These are phyloP conservation scores for Pleurostoma richardsiae DNA, from an alignment of 2,329 filamentous ascomycete species.

Conservation along the genomic window DNA sequence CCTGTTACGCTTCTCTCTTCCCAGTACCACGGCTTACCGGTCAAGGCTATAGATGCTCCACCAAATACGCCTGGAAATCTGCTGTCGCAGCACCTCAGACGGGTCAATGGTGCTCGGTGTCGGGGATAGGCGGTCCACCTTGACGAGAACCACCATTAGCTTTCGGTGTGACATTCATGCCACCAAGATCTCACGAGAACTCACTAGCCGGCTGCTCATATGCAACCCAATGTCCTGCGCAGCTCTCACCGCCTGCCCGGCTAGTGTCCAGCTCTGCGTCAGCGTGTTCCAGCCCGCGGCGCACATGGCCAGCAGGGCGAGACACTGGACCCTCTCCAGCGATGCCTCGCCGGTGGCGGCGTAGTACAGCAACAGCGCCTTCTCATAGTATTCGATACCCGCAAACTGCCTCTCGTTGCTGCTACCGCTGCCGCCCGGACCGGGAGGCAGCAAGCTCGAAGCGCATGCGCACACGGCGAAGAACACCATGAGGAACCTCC, in stretches of 20 bases:
- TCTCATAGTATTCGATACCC: slow-evolving; percentile 16
- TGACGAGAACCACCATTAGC: not conserved
- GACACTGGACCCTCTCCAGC: slow-evolving; percentile 19
- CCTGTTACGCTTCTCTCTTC: no score
- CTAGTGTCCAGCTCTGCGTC: slow-evolving; percentile 19
- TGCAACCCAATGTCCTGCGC: slow-evolving; percentile 21
- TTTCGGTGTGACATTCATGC: not conserved
- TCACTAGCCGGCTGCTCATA: slow-evolving; percentile 12
- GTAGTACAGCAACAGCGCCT: slow-evolving; percentile 16
- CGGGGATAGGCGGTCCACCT: not conserved
- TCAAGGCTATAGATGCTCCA: slow-evolving; percentile 22
- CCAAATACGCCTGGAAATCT: slow-evolving; percentile 20
- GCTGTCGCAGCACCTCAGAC: slow-evolving; percentile 7
- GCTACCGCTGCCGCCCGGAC: not conserved
- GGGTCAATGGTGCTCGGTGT: not conserved
- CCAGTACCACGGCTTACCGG: slow-evolving; percentile 8
- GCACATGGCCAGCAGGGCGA: slow-evolving; percentile 21
- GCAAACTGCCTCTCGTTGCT: slow-evolving; percentile 9
- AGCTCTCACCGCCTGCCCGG: slow-evolving; percentile 19
- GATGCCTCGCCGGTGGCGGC: slow-evolving; percentile 18
- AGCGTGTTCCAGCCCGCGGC: slow-evolving; percentile 22
- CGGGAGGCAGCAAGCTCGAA: slow-evolving; percentile 14
- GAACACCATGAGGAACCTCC: slow-evolving; percentile 19
- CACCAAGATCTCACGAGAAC: not conserved
- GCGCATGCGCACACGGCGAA: slow-evolving; percentile 22